phyloP scores from a whole-genome alignment of 805 yeast genomes.

The Myxozyma geophila region DNA sequence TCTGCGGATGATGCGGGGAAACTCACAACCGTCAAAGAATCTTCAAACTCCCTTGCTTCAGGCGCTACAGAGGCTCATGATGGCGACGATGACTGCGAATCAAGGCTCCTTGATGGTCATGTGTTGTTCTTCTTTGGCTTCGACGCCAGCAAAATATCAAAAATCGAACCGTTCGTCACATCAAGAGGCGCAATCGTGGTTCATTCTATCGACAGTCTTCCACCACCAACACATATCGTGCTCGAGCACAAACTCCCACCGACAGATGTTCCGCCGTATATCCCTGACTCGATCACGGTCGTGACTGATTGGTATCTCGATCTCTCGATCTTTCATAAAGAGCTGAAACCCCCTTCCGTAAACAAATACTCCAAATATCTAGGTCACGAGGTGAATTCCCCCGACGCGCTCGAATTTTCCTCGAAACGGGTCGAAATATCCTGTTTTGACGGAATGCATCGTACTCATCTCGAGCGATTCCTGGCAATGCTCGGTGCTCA shows the following conservation, averaged over 20 bases:
- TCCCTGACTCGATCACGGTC: conserved; percentile 42
- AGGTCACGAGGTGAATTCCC: conserved; percentile 54
- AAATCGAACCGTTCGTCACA: conserved; percentile 19
- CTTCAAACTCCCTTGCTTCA: not conserved
- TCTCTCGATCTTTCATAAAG: conserved; percentile 64
- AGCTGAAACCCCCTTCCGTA: conserved; percentile 38
- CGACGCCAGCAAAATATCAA: conserved; percentile 4
- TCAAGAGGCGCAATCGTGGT: conserved; percentile 29
- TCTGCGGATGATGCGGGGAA: conserved; percentile 1
- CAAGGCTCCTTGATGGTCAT: conserved; percentile 12
- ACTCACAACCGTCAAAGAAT: not conserved
- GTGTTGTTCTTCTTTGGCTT: conserved; percentile 15
- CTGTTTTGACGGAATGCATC: conserved; percentile 79
- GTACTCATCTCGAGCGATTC: conserved; percentile 69
- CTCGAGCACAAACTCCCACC: conserved; percentile 25
- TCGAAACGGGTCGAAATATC: conserved; percentile 56
- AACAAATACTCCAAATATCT: conserved; percentile 36
- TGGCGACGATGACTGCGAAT: conserved; percentile 8
- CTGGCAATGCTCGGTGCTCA: conserved; percentile 59
- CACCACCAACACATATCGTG: conserved; percentile 30
- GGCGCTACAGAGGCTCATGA: not conserved
- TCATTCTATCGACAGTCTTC: not conserved
- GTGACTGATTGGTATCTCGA: conserved; percentile 85
- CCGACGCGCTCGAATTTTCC: conserved; percentile 42
- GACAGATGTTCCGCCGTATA: conserved; percentile 10